Percentiles rank a stretch among this genome's conserved stretches.
Conservation (phyloP, 345 rosid genomes). For the Gossypium stocksii region DNA sequence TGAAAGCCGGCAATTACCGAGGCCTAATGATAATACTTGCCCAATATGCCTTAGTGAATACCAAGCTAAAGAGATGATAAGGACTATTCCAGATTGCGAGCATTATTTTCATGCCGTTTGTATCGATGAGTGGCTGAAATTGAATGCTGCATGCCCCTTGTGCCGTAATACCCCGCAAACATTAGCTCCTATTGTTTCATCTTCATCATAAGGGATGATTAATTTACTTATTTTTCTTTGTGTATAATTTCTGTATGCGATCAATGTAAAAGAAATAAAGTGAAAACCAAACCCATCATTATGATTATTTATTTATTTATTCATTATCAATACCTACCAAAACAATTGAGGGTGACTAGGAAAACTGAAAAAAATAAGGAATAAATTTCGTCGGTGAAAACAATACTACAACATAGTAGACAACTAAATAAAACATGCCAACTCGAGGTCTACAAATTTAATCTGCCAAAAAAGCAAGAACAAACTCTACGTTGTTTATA, state of each 20-base stretch:
- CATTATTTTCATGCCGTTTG: constrained; percentile 19
- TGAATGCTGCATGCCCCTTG: constrained; percentile 15
- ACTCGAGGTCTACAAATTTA: background rate
- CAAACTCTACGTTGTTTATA: background rate
- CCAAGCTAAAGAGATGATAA: constrained; percentile 7
- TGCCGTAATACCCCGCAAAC: background rate
- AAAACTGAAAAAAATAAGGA: background rate
- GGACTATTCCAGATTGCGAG: constrained; percentile 16
- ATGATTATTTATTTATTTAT: no score
- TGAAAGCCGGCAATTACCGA: constrained; percentile 12
- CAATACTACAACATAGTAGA: background rate
- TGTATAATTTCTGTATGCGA: no score
- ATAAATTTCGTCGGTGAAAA: background rate
- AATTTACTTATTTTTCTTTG: no score
- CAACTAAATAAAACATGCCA: background rate
- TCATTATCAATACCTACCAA: background rate
- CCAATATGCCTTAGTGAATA: constrained; percentile 13
- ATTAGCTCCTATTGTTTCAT: background rate
- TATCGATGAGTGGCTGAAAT: constrained; percentile 14
- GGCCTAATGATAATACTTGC: constrained; percentile 7
- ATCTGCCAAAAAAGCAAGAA: background rate
- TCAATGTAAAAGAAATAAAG: no score
- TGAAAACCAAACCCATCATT: no score
- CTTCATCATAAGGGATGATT: background rate
- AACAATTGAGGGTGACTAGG: background rate